These are phyloP conservation scores for Ceratocystis diversiconidia DNA, from an alignment of 2,329 filamentous ascomycete species.

Conservation along the genomic window DNA sequence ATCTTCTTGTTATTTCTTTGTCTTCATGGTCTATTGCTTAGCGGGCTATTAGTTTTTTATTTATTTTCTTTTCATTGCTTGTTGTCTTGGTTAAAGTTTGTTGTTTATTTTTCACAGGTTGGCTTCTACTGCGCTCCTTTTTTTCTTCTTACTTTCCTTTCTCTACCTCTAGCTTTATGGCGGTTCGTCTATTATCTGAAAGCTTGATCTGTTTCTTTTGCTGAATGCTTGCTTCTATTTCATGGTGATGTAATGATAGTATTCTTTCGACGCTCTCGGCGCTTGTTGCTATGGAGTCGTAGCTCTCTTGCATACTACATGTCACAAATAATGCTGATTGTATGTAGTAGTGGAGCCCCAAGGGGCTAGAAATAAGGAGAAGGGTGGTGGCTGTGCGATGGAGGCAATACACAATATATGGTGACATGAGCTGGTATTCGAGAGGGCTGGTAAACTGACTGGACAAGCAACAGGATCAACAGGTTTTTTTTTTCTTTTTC, in stretches of 20 bases:
- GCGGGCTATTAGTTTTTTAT: conserved; percentile 9
- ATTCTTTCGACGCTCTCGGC: neutral
- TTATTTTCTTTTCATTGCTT: conserved; percentile 17
- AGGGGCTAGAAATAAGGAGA: no score
- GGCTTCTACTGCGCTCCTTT: neutral
- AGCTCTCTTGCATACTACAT: no score
- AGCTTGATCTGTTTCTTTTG: conserved; percentile 12
- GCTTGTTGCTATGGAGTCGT: no score
- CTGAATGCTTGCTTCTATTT: neutral
- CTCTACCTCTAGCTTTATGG: neutral
- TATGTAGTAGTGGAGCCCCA: no score
- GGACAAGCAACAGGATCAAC: neutral
- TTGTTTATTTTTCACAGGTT: neutral
- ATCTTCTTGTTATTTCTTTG: conserved; percentile 2
- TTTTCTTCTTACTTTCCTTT: neutral
- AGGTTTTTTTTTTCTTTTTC: neutral
- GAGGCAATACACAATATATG: no score
- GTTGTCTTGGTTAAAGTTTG: neutral
- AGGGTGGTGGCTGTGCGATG: no score
- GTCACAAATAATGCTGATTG: no score
- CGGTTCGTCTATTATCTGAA: neutral
- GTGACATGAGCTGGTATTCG: no score
- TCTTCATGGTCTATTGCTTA: conserved; percentile 2
- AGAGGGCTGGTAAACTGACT: neutral
- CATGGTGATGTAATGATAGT: conserved; percentile 17